phyloP scores from a whole-genome alignment of 2,329 filamentous ascomycete genomes.

The Didymella keratinophila region DNA sequence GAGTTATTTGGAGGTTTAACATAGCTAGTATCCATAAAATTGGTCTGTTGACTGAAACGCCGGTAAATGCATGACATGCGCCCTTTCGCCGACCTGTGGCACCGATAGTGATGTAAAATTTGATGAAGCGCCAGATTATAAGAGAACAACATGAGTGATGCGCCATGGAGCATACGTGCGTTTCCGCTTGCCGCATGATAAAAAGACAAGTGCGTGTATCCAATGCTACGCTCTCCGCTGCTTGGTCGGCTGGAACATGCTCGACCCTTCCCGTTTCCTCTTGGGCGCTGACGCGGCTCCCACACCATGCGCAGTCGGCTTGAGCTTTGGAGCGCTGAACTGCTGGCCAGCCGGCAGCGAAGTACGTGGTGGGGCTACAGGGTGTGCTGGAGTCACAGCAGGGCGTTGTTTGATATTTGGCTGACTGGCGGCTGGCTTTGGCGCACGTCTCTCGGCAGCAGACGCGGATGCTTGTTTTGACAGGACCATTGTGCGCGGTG shows the following conservation, averaged over 20 bases:
- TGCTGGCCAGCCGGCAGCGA: constrained; percentile 41
- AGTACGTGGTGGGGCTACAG: constrained; percentile 26
- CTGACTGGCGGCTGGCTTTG: constrained; percentile 19
- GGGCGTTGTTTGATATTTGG: constrained; percentile 37
- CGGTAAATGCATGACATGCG: not conserved
- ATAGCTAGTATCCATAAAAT: too few species aligned
- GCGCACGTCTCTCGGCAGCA: constrained; percentile 19
- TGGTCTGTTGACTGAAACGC: too few species aligned
- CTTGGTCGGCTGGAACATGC: constrained; percentile 29
- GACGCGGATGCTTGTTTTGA: constrained; percentile 39
- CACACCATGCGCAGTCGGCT: constrained; percentile 22
- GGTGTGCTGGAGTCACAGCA: constrained; percentile 21
- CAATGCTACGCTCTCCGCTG: constrained; percentile 7
- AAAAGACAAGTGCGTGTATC: not conserved
- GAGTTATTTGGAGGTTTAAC: too few species aligned
- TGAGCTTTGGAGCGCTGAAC: constrained; percentile 41
- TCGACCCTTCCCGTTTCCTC: constrained; percentile 30
- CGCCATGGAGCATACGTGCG: not conserved
- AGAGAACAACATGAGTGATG: not conserved
- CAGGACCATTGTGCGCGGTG: constrained; percentile 34
- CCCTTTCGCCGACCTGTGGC: too few species aligned
- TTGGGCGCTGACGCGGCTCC: constrained; percentile 24
- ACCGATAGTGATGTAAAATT: not conserved
- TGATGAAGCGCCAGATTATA: not conserved
- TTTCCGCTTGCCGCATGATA: not conserved